These are phyloP conservation scores for Phaeosphaeria sp. DNA, from an alignment of 2,329 filamentous ascomycete genomes.

Conservation along the genomic window DNA sequence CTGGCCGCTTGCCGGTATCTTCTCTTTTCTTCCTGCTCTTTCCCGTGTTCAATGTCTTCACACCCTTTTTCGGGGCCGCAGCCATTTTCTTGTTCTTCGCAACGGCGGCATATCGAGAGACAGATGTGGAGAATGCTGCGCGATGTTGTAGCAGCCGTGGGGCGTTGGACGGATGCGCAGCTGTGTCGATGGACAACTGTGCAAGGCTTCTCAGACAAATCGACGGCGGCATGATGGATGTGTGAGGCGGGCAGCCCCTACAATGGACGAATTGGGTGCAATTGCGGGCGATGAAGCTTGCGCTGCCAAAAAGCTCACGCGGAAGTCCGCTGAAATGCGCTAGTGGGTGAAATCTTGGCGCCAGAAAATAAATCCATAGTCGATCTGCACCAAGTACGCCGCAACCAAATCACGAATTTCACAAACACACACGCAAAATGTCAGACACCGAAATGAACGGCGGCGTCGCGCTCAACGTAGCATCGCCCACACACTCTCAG, in stretches of 20 bases:
- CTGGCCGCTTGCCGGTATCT: conserved; percentile 62
- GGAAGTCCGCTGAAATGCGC: conserved; percentile 1
- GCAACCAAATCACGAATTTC: not conserved
- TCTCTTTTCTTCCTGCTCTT: conserved; percentile 50
- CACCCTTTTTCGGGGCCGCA: conserved; percentile 43
- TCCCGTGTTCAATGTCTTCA: conserved; percentile 52
- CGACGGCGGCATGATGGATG: conserved; percentile 38
- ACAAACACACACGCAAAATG: conserved; percentile 16
- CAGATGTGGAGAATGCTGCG: conserved; percentile 43
- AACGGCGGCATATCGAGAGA: conserved; percentile 31
- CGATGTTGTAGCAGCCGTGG: conserved; percentile 34
- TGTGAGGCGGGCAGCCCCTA: conserved; percentile 32
- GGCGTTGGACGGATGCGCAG: conserved; percentile 26
- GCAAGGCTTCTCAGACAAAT: conserved; percentile 42
- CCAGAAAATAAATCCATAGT: conserved; percentile 4
- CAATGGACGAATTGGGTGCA: conserved; percentile 31
- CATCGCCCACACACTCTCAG: conserved; percentile 31
- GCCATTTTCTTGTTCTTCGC: conserved; percentile 36
- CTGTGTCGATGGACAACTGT: conserved; percentile 38
- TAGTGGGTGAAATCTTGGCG: not conserved
- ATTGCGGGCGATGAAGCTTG: not conserved
- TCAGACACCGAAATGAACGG: conserved; percentile 42
- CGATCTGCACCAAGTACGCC: not conserved
- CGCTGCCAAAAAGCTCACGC: conserved; percentile 3
- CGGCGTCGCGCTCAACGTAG: conserved; percentile 26